Conservation (phyloP, 1,284 basidiomycete genomes). For the Cystobasidium sp. region DNA sequence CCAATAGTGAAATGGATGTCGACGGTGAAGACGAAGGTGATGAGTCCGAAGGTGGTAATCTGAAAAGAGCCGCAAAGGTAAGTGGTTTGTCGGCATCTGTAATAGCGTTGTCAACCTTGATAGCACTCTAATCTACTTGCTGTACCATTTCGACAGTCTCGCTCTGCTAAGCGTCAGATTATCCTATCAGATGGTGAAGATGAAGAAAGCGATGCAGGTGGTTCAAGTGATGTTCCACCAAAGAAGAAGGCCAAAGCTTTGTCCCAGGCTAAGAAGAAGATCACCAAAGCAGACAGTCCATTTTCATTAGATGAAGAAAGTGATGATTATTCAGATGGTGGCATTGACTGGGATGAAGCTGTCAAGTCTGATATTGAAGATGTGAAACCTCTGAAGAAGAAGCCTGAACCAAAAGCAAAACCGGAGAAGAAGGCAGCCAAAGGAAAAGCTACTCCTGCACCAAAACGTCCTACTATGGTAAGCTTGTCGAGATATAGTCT, state of each 20-base stretch:
- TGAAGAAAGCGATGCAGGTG: constrained; percentile 51
- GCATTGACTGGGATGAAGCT: constrained; percentile 38
- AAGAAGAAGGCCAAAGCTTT: constrained; percentile 24
- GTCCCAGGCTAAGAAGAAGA: constrained; percentile 28
- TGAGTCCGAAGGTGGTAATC: constrained; percentile 14
- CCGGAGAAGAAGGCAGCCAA: neutral
- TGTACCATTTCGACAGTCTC: neutral
- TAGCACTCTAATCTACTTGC: neutral
- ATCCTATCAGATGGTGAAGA: constrained; percentile 42
- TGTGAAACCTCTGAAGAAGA: constrained; percentile 42
- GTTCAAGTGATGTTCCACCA: constrained; percentile 42
- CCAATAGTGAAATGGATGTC: constrained; percentile 26
- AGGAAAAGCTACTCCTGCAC: constrained; percentile 6
- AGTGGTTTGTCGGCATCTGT: neutral
- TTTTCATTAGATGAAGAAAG: constrained; percentile 45
- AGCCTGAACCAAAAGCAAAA: neutral
- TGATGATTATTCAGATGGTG: constrained; percentile 47
- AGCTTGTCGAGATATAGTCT: no score
- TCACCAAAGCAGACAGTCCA: constrained; percentile 7
- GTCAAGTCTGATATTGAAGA: constrained; percentile 52
- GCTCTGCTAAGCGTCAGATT: constrained; percentile 34
- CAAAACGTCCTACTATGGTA: constrained; percentile 17
- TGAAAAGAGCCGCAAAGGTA: constrained; percentile 6
- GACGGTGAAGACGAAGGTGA: constrained; percentile 40
- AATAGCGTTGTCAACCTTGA: neutral